Evolutionary conservation across 2,329 filamentous ascomycete species (phyloP).

Genomic region (Monilinia fructigena): DNA sequence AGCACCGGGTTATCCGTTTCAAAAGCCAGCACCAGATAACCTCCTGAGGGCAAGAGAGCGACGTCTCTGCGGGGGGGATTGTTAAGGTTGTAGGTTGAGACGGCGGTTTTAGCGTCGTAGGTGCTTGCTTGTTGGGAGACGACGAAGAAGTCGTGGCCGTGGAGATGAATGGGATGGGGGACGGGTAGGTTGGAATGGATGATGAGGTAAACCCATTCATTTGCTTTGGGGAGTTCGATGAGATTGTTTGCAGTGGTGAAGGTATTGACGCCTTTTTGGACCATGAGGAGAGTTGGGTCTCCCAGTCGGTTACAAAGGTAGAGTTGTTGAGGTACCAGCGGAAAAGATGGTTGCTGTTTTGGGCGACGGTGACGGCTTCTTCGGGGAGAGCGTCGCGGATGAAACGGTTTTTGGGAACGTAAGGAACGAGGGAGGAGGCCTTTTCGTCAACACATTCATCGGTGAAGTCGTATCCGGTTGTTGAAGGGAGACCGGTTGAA

Average conservation of each 20-base stretch:
- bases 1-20: constrained; percentile 30
- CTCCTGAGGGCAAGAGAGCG: constrained; percentile 43
- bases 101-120: constrained; percentile 33
- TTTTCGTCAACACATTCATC: constrained; percentile 38
- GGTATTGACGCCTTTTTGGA: constrained; percentile 35
- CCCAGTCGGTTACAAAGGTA: constrained; percentile 49
- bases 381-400: constrained; percentile 16
- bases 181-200: constrained; percentile 33
- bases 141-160: constrained; percentile 50
- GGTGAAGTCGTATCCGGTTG: constrained; percentile 33
- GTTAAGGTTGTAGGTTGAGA: constrained; percentile 28
- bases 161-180: constrained; percentile 46
- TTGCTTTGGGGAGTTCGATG: constrained; percentile 33
- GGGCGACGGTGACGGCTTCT: constrained; percentile 32
- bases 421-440: constrained; percentile 35
- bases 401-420: constrained; percentile 27
- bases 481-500: constrained; percentile 37
- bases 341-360: constrained; percentile 42
- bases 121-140: constrained; percentile 47
- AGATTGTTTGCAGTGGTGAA: constrained; percentile 32
- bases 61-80: constrained; percentile 54
- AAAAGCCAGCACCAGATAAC: constrained; percentile 30
- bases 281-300: constrained; percentile 46
- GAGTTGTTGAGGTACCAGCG: constrained; percentile 50
- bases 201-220: constrained; percentile 38